These are phyloP conservation scores for Triticum monococcum DNA, from an alignment of 176 grass and related monocot genomes.

Conservation along the genomic window DNA sequence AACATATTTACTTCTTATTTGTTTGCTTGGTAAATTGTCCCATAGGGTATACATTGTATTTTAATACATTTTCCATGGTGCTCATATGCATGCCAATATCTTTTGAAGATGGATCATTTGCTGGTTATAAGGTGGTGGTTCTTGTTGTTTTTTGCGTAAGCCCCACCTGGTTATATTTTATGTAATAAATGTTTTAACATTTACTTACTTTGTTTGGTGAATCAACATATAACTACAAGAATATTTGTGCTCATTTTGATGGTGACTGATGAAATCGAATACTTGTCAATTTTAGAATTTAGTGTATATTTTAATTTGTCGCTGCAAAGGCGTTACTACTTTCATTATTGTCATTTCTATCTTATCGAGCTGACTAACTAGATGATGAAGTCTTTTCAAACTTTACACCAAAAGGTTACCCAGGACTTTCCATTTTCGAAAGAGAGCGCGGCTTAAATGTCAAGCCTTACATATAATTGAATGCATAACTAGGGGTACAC, in stretches of 20 bases:
- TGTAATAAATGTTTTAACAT: too few relatives aligned
- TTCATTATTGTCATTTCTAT: not conserved
- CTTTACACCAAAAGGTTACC: not conserved
- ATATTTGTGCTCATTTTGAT: not conserved
- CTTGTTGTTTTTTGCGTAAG: not conserved
- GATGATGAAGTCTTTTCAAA: not conserved
- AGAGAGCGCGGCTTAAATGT: not conserved
- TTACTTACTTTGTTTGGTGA: not conserved
- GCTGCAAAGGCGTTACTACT: not conserved
- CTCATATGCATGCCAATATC: not conserved
- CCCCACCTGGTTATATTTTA: too few relatives aligned
- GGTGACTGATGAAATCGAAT: not conserved
- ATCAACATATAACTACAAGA: not conserved
- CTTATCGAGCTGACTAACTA: not conserved
- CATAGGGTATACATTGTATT: not conserved
- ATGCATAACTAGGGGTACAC: not conserved
- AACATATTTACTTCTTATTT: not conserved
- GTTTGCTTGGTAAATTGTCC: not conserved
- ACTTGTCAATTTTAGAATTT: not conserved
- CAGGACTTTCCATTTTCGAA: not conserved
- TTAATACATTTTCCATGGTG: not conserved
- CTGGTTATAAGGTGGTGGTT: not conserved
- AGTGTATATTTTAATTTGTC: not conserved
- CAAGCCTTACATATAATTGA: not conserved
- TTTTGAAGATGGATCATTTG: not conserved